Evolutionary conservation across 164 flowering plant genomes (phyloP), one percentile per base, ranked within the genome.

Genomic region (Liquidambar formosana): DNA sequence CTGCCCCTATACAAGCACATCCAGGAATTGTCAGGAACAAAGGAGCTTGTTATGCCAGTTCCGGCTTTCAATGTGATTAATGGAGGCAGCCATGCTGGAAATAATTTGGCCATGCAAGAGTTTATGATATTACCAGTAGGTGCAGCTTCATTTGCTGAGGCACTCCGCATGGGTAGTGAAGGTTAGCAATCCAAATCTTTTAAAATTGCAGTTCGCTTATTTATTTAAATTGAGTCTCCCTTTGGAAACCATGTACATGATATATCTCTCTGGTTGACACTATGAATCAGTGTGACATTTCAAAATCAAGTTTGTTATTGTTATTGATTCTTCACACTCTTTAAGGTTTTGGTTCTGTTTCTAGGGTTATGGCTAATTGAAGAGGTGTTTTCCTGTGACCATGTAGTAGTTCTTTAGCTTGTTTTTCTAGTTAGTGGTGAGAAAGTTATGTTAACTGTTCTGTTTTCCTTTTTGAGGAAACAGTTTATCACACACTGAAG

Each of bases 81-180:
- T 79, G 97, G 99, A 56, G 97, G 99, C 26, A 92, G 96, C 80
- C 99, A 95, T 81, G 99, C 99, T 61, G 99, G 97, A 44, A 95
- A 95, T 75, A 93, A 89, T 70, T 69, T 95, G 74, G 97, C 99
- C 57, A 92, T 95, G 97, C 99, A 95, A 80, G 99, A 95, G 66
- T 91, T 95, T 74, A 95, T 95, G 99, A 93, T 95, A 71, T 75
- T 95, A 56, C 97, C 99, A 12, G 92, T 93, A 0, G 99, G 97
- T 62, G 99, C 97, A 33, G 59, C 81, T 60, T 84, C 97, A 62
- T 95, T 95, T 80, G 85, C 94, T 11, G 99, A 95, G 85, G 99
- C 99, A 21, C 80, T 95, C 58, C 82, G 86, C 48, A 95, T 95
- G 99, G 99, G 99, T 19, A 88, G 97, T 79, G 97, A 95, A 88